These are phyloP conservation scores for Rosa hybrid DNA, from an alignment of 331 rosid genomes.

Conservation along the genomic window DNA sequence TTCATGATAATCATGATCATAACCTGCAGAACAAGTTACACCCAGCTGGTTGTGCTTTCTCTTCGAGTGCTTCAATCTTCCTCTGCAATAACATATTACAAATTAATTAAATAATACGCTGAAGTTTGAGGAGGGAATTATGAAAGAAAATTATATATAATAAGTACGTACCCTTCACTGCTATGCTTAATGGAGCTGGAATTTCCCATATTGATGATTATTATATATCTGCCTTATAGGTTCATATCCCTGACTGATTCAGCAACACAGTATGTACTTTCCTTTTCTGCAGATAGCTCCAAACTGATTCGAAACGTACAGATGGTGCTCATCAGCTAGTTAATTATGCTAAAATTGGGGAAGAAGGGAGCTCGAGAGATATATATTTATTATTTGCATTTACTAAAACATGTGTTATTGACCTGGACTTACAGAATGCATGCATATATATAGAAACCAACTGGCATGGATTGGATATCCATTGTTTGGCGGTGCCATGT, in stretches of 20 bases:
- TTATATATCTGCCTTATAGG: neutral
- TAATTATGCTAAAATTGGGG: neutral
- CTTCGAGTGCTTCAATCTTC: neutral
- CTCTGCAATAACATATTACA: neutral
- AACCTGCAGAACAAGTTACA: neutral
- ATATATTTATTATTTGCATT: neutral
- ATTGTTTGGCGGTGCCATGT: conserved; percentile 31
- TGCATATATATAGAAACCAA: neutral
- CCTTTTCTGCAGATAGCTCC: neutral
- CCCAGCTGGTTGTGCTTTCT: conserved; percentile 18
- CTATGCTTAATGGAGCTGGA: conserved; percentile 28
- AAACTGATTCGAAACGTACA: neutral
- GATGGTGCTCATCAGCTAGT: neutral
- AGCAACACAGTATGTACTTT: neutral
- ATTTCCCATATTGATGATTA: conserved; percentile 18
- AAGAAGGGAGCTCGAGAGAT: neutral
- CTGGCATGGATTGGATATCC: neutral
- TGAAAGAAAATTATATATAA: neutral
- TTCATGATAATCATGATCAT: conserved; percentile 19
- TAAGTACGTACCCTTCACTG: conserved; percentile 41
- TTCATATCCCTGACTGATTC: neutral
- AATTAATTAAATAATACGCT: neutral
- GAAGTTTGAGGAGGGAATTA: no score
- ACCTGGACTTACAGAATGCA: neutral
- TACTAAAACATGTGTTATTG: conserved; percentile 4